phyloP scores from a whole-genome alignment of 2,329 filamentous ascomycete genomes.

The Verticillium klebahnii region DNA sequence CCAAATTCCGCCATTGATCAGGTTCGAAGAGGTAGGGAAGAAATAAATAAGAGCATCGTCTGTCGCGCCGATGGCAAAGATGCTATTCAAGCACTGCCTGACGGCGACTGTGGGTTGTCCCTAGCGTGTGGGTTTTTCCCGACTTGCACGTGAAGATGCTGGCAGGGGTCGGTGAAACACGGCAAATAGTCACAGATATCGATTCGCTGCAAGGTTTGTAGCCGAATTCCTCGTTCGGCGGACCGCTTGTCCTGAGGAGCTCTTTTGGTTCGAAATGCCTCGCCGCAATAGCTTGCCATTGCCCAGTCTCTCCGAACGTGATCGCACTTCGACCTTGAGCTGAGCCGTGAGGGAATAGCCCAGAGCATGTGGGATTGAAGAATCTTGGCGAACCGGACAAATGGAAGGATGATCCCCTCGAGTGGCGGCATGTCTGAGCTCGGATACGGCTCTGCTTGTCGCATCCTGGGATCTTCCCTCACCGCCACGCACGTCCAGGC shows the following conservation, averaged over 20 bases:
- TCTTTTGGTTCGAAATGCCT: neutral
- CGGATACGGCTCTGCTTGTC: neutral
- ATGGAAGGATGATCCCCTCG: neutral
- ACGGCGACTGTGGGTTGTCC: too few species aligned
- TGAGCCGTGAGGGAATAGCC: neutral
- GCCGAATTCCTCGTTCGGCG: neutral
- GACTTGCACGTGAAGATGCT: neutral
- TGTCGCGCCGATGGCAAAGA: too few species aligned
- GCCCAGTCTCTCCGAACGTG: too few species aligned
- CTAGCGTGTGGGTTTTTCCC: neutral
- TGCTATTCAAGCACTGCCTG: too few species aligned
- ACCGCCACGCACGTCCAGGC: neutral
- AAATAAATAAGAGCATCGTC: too few species aligned
- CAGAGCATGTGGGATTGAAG: neutral
- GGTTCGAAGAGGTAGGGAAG: too few species aligned
- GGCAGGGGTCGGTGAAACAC: neutral
- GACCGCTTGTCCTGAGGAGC: neutral
- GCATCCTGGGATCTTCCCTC: neutral
- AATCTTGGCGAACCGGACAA: neutral
- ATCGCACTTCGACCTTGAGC: neutral
- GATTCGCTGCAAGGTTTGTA: neutral
- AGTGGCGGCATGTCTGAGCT: neutral
- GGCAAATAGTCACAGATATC: neutral
- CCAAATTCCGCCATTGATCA: too few species aligned
- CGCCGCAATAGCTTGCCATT: neutral